Evolutionary conservation across 805 yeast species (phyloP), one percentile per base, ranked within the genome.

Genomic region (Wickerhamiella dianesei): DNA sequence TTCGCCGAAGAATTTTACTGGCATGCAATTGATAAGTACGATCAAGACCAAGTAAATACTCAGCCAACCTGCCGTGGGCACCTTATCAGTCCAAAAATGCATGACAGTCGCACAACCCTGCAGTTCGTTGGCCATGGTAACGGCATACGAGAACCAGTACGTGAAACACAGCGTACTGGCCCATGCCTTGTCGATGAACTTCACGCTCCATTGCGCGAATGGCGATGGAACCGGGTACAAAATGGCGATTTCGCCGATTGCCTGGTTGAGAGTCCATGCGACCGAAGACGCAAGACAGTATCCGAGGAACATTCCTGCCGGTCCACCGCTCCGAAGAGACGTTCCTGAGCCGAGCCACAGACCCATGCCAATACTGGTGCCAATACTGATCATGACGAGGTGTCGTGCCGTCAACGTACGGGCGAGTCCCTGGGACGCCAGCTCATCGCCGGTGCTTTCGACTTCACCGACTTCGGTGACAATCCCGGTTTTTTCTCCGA

Each of bases 321-420:
- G 72, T 9, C 75, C 75, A 49, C 74, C 74, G 12, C 52, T 54
- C 39, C 63, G 60, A 40, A 74, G 60, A 14, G 75, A 63, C 35
- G 65, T 66, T 22, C 77, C 77, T 0, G 74, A 64, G 40, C 76
- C 72, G 22, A 76, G 64, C 54, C 73, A 76, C 21, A 77, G 61
- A 51, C 81, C 81, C 25, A 88, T 80, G 59, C 94, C 94, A 50
- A 83, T 79, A 46, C 88, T 80, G 48, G 88, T 85, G 50, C 88
- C 88, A 46, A 83, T 68, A 35, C 89, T 84, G 57, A 83, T 79
- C 77, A 82, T 77, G 45, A 56, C 60, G 36, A 61, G 40, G 47
- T 61, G 65, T 12, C 66, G 55, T n/a, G 52, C 49, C 50, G 59
- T 61, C 43, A 61, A 66, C 9, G 70, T 61, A 53, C 80, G 65